Percentiles rank a stretch among this genome's conserved stretches.
Conservation (phyloP, 345 rosid species). For the Punica granatum region DNA sequence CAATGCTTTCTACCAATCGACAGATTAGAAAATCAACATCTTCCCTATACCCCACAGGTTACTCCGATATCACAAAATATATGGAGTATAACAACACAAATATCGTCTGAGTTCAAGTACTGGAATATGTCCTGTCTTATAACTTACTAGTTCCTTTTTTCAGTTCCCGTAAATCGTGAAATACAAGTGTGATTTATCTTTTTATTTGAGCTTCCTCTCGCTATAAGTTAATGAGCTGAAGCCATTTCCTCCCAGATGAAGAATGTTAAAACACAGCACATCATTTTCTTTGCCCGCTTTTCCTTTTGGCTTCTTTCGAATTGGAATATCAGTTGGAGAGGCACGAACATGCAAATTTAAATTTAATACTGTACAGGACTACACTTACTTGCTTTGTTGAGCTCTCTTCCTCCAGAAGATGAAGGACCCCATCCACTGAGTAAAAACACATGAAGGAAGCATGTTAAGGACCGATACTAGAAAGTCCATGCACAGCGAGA, state of each 20-base stretch:
- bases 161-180: background rate
- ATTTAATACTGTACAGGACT: background rate
- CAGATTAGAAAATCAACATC: background rate
- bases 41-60: background rate
- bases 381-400: conserved; percentile 78
- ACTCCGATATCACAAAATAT: background rate
- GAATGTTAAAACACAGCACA: background rate
- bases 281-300: background rate
- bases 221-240: background rate
- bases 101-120: background rate
- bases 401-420: conserved; percentile 77
- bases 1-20: no score
- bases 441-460: conserved; percentile 11
- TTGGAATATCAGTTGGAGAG: background rate
- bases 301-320: background rate
- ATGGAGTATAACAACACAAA: no score
- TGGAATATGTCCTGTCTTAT: background rate
- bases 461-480: background rate
- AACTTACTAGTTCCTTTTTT: background rate
- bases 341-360: background rate
- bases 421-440: conserved; percentile 76
- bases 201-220: background rate
- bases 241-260: background rate
- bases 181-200: background rate
- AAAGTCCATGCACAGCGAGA: background rate